Evolutionary conservation across 2,329 filamentous ascomycete species (phyloP), one percentile per base, ranked within the genome.

Genomic region (Periconia sp.): DNA sequence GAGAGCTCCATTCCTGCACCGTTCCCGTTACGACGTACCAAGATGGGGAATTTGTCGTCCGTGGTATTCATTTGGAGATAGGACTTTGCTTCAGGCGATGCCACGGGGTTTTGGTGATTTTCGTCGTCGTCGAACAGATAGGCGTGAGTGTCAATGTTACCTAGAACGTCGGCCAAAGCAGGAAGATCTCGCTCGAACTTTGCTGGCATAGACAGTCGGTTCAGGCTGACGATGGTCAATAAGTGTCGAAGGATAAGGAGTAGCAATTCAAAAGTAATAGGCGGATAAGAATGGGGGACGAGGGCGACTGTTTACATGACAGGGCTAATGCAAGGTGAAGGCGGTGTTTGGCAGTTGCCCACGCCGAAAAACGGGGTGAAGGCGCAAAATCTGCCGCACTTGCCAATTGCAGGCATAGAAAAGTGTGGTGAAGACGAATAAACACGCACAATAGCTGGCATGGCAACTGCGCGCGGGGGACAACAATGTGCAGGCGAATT

Each of bases 121-220:
- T 92, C 87, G 55, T 79, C 76, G 60, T 80, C 91, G 55, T 89
- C 88, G 70, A 97, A 96, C 37, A 96, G 80, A 68, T 95, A 96
- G 51, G 89, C 87, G 23, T 91, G 85, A 13, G 90, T 92, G 76
- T 94, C 92, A 66, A 91, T 91, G 62, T 90, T 88, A 57, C 94
- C 92, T 53, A 96, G 73, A 63, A 86, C 73, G 20, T 76, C 73
- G 41, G 72, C 70, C 41, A 79, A 67, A 52, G 80, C 78, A 41
- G 77, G 71, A 45, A 76, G 69, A 56, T 70, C 81, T 45, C 88
- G 86, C 64, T 86, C 77, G 58, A 87, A 84, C 61, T 81, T 85
- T 48, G 93, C 89, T 31, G 93, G 93, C 89, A 97, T 92, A 5
- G 93, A 97, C 75, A 96, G 96, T 60, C 93, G 89, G 72, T 96